Conservation (phyloP, 164 flowering plant species). For the Chloranthus sessilifolius region DNA sequence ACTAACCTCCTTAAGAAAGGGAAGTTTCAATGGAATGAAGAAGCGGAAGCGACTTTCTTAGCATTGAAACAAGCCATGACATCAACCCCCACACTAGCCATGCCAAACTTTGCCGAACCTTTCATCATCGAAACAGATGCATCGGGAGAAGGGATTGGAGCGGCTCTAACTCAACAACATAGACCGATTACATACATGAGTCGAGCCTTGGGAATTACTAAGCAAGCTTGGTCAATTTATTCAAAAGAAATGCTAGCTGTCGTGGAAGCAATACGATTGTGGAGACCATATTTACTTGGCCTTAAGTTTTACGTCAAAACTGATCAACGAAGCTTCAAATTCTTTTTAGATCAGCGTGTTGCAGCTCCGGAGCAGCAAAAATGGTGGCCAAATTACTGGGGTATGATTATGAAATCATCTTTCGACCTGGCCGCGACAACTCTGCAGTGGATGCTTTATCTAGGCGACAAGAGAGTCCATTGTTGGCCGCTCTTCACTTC, state of each 20-base stretch:
- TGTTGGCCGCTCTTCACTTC: background rate
- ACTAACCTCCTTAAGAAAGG: background rate
- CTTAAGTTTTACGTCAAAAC: background rate
- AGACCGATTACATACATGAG: background rate
- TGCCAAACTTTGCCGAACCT: background rate
- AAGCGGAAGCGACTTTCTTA: background rate
- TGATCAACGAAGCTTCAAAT: slow-evolving; percentile 1
- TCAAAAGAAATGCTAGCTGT: background rate
- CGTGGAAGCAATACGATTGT: background rate
- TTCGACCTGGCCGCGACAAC: background rate
- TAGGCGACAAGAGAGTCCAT: background rate
- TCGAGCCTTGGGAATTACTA: background rate
- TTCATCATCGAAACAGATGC: background rate
- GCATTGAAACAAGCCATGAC: background rate
- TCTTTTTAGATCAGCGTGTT: background rate
- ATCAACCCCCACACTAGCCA: background rate
- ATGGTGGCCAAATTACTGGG: background rate
- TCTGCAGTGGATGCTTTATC: background rate
- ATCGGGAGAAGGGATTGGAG: background rate
- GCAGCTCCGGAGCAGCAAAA: background rate
- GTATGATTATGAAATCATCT: background rate
- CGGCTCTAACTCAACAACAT: background rate
- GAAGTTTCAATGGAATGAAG: background rate
- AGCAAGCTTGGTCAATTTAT: background rate
- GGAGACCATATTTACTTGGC: background rate